Percentiles rank a stretch among this genome's conserved stretches.
phyloP scores from a whole-genome alignment of 345 rosid genomes.

The Balakata baccata region DNA sequence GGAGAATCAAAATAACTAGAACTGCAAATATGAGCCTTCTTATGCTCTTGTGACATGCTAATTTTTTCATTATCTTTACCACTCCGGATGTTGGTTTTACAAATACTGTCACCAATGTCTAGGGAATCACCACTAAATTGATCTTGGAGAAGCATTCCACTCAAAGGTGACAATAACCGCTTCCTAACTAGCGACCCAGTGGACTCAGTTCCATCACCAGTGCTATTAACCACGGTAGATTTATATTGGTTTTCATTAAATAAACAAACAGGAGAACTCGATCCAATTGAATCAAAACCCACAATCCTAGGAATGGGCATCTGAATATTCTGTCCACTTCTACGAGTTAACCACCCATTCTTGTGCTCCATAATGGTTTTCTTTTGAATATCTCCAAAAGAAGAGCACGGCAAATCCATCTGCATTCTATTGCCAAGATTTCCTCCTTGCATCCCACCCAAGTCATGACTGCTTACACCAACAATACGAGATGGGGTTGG shows the following conservation, averaged over 20 bases:
- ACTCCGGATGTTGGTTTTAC: neutral
- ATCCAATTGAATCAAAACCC: constrained; percentile 22
- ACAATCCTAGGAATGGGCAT: constrained; percentile 23
- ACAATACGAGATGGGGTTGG: constrained; percentile 7
- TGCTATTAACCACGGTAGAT: constrained; percentile 9
- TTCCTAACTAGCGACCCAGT: constrained; percentile 17
- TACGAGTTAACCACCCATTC: constrained; percentile 8
- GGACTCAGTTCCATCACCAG: constrained; percentile 7
- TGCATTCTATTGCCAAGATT: constrained; percentile 29
- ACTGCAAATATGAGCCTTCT: constrained; percentile 25
- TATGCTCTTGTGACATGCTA: constrained; percentile 16
- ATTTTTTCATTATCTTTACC: constrained; percentile 2
- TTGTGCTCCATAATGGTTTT: constrained; percentile 14
- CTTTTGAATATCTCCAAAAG: constrained; percentile 19
- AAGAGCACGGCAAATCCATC: constrained; percentile 19
- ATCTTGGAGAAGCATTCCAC: constrained; percentile 20
- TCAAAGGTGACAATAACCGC: constrained; percentile 22
- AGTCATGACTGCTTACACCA: constrained; percentile 22
- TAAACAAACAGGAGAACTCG: constrained; percentile 6
- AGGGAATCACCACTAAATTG: constrained; percentile 14
- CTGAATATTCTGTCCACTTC: constrained; percentile 20
- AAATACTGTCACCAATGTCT: constrained; percentile 16
- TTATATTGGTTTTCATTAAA: constrained; percentile 12
- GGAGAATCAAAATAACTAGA: constrained; percentile 4
- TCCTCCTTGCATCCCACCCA: constrained; percentile 29